Evolutionary conservation across 768 basidiomycete species (phyloP).

Genomic region (Plicaturopsis crispa): DNA sequence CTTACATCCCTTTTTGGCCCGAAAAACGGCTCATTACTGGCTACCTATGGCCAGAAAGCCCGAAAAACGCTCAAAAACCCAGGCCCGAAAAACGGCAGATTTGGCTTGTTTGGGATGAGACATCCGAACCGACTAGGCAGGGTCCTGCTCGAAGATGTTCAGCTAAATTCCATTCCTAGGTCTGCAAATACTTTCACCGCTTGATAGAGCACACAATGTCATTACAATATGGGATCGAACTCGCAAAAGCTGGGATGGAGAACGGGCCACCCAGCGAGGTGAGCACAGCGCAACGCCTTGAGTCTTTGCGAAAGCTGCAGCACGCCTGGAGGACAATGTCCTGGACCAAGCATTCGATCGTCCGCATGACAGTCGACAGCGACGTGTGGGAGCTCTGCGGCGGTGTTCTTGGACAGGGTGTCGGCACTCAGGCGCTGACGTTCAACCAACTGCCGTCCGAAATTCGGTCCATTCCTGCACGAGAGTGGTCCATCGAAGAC

Average conservation of each 20-base stretch:
- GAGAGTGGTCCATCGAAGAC: slow-evolving; percentile 17
- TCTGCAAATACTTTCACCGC: slow-evolving; percentile 22
- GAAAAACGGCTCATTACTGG: too few relatives aligned
- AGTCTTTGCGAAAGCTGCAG: slow-evolving; percentile 18
- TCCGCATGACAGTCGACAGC: slow-evolving; percentile 12
- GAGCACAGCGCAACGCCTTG: slow-evolving; percentile 14
- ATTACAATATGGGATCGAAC: slow-evolving; percentile 36
- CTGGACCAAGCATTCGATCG: slow-evolving; percentile 9
- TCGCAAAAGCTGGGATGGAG: slow-evolving; percentile 33
- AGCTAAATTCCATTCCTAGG: too few relatives aligned
- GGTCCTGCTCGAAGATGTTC: too few relatives aligned
- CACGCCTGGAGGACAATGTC: slow-evolving; percentile 20
- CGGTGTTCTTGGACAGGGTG: slow-evolving; percentile 21
- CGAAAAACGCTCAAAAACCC: too few relatives aligned
- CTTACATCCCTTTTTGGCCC: too few relatives aligned
- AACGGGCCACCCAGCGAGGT: slow-evolving; percentile 10
- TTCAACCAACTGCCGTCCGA: slow-evolving; percentile 22
- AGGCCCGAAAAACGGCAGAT: too few relatives aligned
- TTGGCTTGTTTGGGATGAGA: too few relatives aligned
- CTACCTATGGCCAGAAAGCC: too few relatives aligned
- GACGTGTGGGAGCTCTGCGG: slow-evolving; percentile 25
- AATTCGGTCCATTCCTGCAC: slow-evolving; percentile 17
- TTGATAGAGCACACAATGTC: slow-evolving; percentile 20
- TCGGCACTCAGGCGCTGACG: slow-evolving; percentile 10
- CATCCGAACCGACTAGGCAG: too few relatives aligned